Evolutionary conservation across 768 basidiomycete species (phyloP).

Genomic region (Tricholoma saponaceum): DNA sequence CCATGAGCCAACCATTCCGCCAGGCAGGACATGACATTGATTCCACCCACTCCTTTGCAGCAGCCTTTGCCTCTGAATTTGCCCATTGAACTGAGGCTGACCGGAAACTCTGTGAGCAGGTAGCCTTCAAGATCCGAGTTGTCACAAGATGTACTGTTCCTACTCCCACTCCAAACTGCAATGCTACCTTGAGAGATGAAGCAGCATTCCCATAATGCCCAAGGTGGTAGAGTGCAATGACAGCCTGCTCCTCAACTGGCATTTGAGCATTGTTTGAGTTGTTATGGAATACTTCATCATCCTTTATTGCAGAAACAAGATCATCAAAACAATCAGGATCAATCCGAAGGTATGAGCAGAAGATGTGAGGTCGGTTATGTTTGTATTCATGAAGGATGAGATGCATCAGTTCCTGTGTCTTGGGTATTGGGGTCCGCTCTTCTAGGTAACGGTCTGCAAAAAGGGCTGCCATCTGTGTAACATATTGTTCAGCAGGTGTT

Average conservation of each 20-base stretch:
- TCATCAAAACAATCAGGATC: conserved; percentile 19
- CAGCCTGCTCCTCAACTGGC: conserved; percentile 27
- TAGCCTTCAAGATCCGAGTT: conserved; percentile 5
- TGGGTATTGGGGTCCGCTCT: too few relatives aligned
- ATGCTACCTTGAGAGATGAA: conserved; percentile 24
- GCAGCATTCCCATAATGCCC: conserved; percentile 36
- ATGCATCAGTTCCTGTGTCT: too few relatives aligned
- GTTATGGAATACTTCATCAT: conserved; percentile 5
- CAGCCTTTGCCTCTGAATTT: conserved; percentile 24
- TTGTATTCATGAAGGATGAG: too few relatives aligned
- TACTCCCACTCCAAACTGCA: conserved; percentile 30
- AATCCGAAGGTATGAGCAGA: conserved; percentile 18
- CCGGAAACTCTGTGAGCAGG: conserved; percentile 13
- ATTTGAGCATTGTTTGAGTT: conserved; percentile 20
- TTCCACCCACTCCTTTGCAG: conserved; percentile 35
- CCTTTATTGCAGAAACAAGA: conserved; percentile 15
- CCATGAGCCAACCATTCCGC: conserved; percentile 30
- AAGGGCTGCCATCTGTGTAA: too few relatives aligned
- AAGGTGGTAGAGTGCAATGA: conserved; percentile 33
- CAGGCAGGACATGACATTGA: conserved; percentile 26
- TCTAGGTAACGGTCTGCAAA: too few relatives aligned
- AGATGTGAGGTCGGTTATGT: conserved; percentile 2
- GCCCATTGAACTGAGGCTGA: conserved; percentile 24
- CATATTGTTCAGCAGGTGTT: too few relatives aligned
- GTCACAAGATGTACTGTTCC: conserved; percentile 23